These are phyloP conservation scores for Globisporangium yorkense DNA, from an alignment of 352 stramenopile genomes.

Conservation along the genomic window DNA sequence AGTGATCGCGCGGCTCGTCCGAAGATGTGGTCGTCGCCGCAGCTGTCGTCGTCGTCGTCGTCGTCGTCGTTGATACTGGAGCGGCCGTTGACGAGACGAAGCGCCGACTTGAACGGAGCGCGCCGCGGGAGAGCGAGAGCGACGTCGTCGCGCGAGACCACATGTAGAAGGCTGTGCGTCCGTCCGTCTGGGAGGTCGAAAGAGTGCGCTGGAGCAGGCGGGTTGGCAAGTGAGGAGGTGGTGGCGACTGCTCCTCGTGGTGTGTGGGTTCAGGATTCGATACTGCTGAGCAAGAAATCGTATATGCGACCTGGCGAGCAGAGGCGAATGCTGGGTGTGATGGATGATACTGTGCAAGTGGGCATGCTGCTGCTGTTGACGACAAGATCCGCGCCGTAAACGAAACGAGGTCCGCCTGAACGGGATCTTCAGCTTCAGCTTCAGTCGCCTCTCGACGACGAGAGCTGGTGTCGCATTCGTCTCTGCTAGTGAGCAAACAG, in stretches of 20 bases:
- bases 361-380: background rate
- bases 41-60: background rate
- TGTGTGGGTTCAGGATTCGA: no score
- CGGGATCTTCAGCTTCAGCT: background rate
- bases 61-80: background rate
- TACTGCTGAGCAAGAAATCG: no score
- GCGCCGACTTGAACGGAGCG: background rate
- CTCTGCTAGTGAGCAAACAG: background rate
- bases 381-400: background rate
- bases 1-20: slow-evolving; percentile 8
- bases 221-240: background rate
- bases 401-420: no score
- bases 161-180: background rate
- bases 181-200: no score
- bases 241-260: no score
- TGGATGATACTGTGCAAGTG: background rate
- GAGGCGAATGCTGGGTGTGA: background rate
- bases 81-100: background rate
- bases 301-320: background rate
- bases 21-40: background rate
- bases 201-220: background rate
- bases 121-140: background rate
- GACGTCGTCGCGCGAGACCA: background rate
- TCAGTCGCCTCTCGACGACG: background rate
- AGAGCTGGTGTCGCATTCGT: background rate